Base-by-base conservation (phyloP, 2,329 filamentous ascomycete species). In the Botryosphaeria dothidea region DNA sequence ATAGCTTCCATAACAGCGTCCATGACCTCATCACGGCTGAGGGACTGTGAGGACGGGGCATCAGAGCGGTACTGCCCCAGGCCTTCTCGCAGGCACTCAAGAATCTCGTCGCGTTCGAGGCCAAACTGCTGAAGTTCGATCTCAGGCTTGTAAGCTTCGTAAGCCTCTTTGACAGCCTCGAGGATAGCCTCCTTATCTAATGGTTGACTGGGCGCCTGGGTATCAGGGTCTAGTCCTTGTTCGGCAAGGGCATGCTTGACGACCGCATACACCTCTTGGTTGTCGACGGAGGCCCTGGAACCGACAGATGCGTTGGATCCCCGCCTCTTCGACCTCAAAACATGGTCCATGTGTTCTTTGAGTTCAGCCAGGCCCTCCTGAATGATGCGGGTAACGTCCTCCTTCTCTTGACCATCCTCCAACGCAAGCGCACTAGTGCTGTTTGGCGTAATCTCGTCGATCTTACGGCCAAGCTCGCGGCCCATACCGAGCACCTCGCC, bases 401-500 rank as follows among this genome's bases (percentile, higher is more conserved):
- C 87, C 65, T 87, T 87, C 63, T 85, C 70, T 41, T 75, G 66
- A 29, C 69, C 69, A 51, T 71, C 71, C 85, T 72, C 76, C 66
- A 70, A 72, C 51, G 69, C 72, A 60, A 66, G 74, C 68, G 70
- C 74, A 3, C 83, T 83, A 13, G 73, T 73, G 41, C 73, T 76
- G 0, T 82, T 80, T 64, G 85, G 84, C 68, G 78, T 78, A 9
- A 88, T 84, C 67, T 92, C 88, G 67, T 95, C 92, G n/a, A 98
- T 84, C 69, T 93, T 90, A 65, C 92, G 90, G 45, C 91, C 93
- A 54, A 98, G 87, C 69, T 97, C 93, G 65, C 94, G 86, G 3
- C 94, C 94, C 93, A 97, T 97, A 3, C 93, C 93, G 4, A 97
- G 84, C 8, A 98, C 93, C 74, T 98, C 94, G 2, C 93, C 93